A percentile compares a stretch with the other conserved stretches of the same genome.
Conservation (phyloP, 257 asterid species). For the Paulownia fortunei region DNA sequence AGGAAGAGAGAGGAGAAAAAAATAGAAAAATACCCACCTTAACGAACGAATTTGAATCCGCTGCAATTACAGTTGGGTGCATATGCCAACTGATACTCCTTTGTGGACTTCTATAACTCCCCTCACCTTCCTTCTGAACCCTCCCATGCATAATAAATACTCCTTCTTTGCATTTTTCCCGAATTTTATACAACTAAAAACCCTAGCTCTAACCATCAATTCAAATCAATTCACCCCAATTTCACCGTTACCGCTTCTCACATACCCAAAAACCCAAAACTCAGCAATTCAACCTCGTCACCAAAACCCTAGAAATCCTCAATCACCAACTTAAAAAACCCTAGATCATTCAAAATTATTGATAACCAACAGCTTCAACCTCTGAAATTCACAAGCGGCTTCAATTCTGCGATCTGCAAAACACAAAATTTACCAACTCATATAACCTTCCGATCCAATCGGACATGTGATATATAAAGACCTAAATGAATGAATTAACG, state of each 20-base stretch:
- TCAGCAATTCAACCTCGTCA: slow-evolving; percentile 10
- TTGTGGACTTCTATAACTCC: slow-evolving; percentile 39
- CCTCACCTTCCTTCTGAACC: slow-evolving; percentile 52
- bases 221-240: slow-evolving; percentile 23
- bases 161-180: slow-evolving; percentile 51
- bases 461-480: neutral
- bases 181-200: slow-evolving; percentile 24
- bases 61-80: slow-evolving; percentile 46
- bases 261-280: slow-evolving; percentile 24
- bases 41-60: slow-evolving; percentile 36
- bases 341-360: slow-evolving; percentile 14
- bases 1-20: neutral
- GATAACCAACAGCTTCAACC: neutral
- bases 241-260: slow-evolving; percentile 23
- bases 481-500: neutral
- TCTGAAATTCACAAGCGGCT: slow-evolving; percentile 18
- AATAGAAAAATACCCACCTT: slow-evolving; percentile 22
- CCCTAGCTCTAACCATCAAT: slow-evolving; percentile 42
- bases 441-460: slow-evolving; percentile 31
- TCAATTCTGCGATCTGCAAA: slow-evolving; percentile 37
- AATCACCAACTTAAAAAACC: slow-evolving; percentile 25
- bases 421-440: slow-evolving; percentile 10
- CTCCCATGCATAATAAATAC: slow-evolving; percentile 57
- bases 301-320: slow-evolving; percentile 26
- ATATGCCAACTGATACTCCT: slow-evolving; percentile 49